A percentile compares a stretch with the other conserved stretches of the same genome.
These are phyloP conservation scores for Colletotrichum agaves DNA, from an alignment of 2,329 filamentous ascomycete genomes.

Conservation along the genomic window DNA sequence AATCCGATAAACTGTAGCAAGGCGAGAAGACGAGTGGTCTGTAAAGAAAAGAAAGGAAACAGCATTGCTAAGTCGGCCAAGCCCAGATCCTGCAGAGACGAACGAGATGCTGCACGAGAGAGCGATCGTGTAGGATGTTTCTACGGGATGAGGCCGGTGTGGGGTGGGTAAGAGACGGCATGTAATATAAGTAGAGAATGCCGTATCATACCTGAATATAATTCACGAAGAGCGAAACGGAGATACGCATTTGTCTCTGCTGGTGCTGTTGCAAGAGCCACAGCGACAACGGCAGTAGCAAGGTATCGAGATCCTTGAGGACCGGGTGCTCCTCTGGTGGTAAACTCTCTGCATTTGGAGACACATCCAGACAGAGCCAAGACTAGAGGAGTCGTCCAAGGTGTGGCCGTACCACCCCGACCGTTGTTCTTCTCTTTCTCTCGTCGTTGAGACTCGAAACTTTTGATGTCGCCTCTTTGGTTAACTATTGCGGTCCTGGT, in stretches of 20 bases:
- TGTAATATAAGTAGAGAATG: conserved; percentile 23
- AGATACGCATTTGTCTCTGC: neutral
- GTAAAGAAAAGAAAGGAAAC: neutral
- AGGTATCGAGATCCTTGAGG: neutral
- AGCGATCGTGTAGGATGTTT: neutral
- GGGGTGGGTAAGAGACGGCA: neutral
- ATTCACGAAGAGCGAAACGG: neutral
- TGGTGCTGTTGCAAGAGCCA: neutral
- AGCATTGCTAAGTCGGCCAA: neutral
- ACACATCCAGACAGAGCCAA: conserved; percentile 27
- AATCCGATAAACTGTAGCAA: neutral
- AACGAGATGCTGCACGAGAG: neutral
- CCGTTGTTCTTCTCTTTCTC: neutral
- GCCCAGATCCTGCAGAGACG: conserved; percentile 12
- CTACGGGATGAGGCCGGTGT: neutral
- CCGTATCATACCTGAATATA: neutral
- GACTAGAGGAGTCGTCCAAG: conserved; percentile 14
- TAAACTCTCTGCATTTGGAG: conserved; percentile 18
- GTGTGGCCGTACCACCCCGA: conserved; percentile 7
- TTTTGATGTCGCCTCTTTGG: neutral
- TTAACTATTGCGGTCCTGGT: too few species aligned
- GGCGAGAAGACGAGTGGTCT: too few species aligned
- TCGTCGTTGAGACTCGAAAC: too few species aligned
- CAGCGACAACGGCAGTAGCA: neutral
- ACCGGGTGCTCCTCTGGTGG: neutral